These are phyloP conservation scores for Aureobasidium melanogenum DNA, from an alignment of 2,329 filamentous ascomycete species.

Conservation along the genomic window DNA sequence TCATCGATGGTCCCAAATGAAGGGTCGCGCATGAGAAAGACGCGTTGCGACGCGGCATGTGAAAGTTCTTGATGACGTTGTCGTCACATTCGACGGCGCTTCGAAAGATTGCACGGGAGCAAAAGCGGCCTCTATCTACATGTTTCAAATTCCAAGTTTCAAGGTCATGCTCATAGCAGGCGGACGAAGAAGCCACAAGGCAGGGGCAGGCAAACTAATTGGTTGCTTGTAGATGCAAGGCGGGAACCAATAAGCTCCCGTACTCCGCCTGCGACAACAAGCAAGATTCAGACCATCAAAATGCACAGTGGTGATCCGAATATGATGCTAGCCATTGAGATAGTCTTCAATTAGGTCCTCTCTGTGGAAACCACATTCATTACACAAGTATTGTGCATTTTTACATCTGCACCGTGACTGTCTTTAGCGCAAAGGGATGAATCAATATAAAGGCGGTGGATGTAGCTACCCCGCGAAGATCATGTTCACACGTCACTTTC, in stretches of 20 bases:
- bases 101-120: neutral
- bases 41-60: neutral
- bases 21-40: neutral
- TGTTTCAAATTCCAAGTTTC: neutral
- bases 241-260: conserved; percentile 1
- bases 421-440: no score
- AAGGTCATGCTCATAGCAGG: neutral
- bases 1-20: neutral
- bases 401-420: no score
- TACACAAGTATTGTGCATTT: no score
- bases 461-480: neutral
- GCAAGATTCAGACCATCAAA: no score
- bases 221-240: neutral
- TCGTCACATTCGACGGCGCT: neutral
- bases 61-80: neutral
- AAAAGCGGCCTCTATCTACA: no score
- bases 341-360: no score
- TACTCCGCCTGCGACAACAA: no score
- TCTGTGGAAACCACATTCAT: no score
- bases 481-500: neutral
- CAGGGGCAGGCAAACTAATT: neutral
- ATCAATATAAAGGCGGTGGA: neutral
- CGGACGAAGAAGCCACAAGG: neutral
- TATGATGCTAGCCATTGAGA: no score
- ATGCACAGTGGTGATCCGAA: no score